Conservation (phyloP, 257 asterid species). For the Solanum piurae region DNA sequence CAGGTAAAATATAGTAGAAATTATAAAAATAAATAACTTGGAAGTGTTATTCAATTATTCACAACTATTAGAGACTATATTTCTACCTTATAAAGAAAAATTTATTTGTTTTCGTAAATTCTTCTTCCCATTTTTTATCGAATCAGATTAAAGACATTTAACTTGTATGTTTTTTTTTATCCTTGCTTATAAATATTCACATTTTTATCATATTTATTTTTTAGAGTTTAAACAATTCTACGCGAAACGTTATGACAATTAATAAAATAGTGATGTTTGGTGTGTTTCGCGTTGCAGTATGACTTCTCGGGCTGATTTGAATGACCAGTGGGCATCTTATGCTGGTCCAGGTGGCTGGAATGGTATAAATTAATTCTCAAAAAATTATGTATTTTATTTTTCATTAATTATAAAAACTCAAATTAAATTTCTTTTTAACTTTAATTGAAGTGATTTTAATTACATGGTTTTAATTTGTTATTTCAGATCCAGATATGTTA, state of each 20-base stretch:
- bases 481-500: constrained; percentile 91
- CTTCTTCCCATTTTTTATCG: not conserved
- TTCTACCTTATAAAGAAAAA: not conserved
- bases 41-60: not conserved
- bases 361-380: constrained; percentile 26
- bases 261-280: not conserved
- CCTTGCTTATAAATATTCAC: not conserved
- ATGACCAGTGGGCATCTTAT: constrained; percentile 77
- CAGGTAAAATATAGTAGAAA: constrained; percentile 30
- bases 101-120: not conserved
- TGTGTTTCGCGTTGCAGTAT: constrained; percentile 27
- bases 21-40: too few relatives aligned
- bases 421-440: not conserved
- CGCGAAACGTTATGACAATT: not conserved
- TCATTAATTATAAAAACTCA: not conserved
- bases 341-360: constrained; percentile 98
- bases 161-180: not conserved
- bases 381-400: not conserved
- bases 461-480: not conserved
- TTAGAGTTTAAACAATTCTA: not conserved
- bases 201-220: not conserved
- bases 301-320: constrained; percentile 75
- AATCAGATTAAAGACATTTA: not conserved
- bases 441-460: not conserved
- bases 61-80: not conserved